A percentile compares a stretch with the other conserved stretches of the same genome.
Conservation (phyloP, 2,329 filamentous ascomycete genomes). For the Colletotrichum neosansevieriae region DNA sequence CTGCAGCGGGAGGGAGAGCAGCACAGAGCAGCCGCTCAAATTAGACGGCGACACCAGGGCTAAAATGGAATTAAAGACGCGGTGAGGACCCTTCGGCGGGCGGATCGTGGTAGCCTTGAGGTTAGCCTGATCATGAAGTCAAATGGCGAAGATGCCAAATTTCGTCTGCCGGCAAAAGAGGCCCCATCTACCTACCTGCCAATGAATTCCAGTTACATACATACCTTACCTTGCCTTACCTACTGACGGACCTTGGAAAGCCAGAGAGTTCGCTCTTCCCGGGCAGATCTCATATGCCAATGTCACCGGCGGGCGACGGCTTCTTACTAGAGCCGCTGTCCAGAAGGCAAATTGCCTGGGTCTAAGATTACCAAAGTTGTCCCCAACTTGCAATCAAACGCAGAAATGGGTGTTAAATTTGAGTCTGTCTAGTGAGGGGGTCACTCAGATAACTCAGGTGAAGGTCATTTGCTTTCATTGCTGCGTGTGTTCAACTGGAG, state of each 20-base stretch:
- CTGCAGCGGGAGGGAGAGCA: background rate
- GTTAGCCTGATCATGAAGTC: slow-evolving; percentile 13
- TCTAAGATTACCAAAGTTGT: slow-evolving; percentile 20
- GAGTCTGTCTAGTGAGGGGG: slow-evolving; percentile 11
- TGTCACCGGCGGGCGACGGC: background rate
- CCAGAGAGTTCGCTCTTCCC: slow-evolving; percentile 4
- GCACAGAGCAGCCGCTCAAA: slow-evolving; percentile 2
- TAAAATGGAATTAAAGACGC: slow-evolving; percentile 21
- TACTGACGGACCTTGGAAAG: slow-evolving; percentile 1
- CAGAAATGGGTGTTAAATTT: slow-evolving; percentile 28
- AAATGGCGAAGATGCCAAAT: slow-evolving; percentile 23
- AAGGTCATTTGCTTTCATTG: slow-evolving; percentile 32
- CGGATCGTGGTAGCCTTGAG: slow-evolving; percentile 1
- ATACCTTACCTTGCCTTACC: background rate
- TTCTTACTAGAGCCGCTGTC: background rate
- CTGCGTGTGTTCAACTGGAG: background rate
- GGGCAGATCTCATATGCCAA: background rate
- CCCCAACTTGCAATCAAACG: slow-evolving; percentile 26
- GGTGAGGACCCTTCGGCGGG: slow-evolving; percentile 24
- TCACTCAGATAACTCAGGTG: slow-evolving; percentile 27
- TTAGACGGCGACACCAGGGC: slow-evolving; percentile 5
- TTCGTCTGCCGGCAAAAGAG: slow-evolving; percentile 1
- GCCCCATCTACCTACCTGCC: slow-evolving; percentile 3
- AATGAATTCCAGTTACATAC: background rate
- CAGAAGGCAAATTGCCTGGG: background rate